A percentile compares a stretch with the other conserved stretches of the same genome.
These are phyloP conservation scores for Hortiboletus campestris DNA, from an alignment of 768 basidiomycete species.

Conservation along the genomic window DNA sequence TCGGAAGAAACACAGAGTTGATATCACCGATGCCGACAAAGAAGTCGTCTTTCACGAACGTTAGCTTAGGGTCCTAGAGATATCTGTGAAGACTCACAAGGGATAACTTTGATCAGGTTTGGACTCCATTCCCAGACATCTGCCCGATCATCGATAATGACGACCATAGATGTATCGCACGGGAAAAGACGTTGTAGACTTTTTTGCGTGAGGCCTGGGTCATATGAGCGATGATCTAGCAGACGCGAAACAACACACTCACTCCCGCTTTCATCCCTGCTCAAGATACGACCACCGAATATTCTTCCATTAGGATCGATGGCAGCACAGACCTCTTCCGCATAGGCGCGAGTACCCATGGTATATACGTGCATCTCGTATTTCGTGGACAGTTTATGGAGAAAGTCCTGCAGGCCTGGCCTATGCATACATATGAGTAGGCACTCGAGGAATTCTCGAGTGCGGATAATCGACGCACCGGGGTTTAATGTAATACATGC, in stretches of 20 bases:
- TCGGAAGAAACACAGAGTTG: conserved; percentile 91
- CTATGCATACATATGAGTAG: conserved; percentile 34
- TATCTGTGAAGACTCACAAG: conserved; percentile 57
- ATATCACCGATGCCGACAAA: conserved; percentile 98
- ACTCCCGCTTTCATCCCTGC: conserved; percentile 97
- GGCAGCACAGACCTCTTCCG: conserved; percentile 89
- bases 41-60: conserved; percentile 74
- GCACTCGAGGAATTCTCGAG: background rate
- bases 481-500: conserved; percentile 98
- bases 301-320: conserved; percentile 86
- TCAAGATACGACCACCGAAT: conserved; percentile 86
- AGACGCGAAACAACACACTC: conserved; percentile 33
- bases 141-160: conserved; percentile 96
- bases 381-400: conserved; percentile 64
- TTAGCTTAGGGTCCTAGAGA: background rate
- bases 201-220: conserved; percentile 83
- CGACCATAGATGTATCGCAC: conserved; percentile 97
- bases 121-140: conserved; percentile 99
- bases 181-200: conserved; percentile 91
- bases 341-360: conserved; percentile 98
- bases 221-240: conserved; percentile 11
- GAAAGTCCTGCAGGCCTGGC: conserved; percentile 82
- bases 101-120: conserved; percentile 94
- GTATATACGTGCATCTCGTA: conserved; percentile 99
- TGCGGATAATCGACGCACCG: conserved; percentile 52